These are phyloP conservation scores for Punica granatum DNA, from an alignment of 345 rosid genomes.

Conservation along the genomic window DNA sequence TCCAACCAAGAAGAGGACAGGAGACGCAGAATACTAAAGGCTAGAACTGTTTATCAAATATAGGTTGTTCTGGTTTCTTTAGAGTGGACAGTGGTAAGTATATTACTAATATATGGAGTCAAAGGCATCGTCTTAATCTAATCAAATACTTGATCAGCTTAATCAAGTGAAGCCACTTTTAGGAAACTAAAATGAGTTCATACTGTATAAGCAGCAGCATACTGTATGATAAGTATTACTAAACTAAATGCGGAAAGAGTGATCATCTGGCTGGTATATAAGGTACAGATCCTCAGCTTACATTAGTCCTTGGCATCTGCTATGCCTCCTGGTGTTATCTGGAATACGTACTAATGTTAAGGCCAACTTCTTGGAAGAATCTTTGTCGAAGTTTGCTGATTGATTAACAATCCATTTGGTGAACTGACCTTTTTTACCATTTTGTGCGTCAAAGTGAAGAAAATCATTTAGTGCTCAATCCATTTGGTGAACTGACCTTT, in stretches of 20 bases:
- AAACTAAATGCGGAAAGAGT: neutral
- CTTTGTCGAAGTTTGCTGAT: neutral
- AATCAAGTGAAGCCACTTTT: neutral
- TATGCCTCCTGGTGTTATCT: slow-evolving; percentile 82
- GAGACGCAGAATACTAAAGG: too few species aligned
- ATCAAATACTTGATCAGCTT: neutral
- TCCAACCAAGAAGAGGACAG: too few species aligned
- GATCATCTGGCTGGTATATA: neutral
- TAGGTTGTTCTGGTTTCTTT: neutral
- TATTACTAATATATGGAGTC: neutral
- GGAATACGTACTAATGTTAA: slow-evolving; percentile 51
- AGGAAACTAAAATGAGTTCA: neutral
- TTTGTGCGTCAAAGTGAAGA: neutral
- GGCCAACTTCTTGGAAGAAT: slow-evolving; percentile 17
- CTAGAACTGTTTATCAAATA: too few species aligned
- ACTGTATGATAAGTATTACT: neutral
- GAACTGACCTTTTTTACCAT: neutral
- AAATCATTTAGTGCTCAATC: neutral
- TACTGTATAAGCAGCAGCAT: neutral
- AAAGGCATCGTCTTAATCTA: neutral
- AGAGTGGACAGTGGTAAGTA: too few species aligned
- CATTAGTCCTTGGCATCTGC: slow-evolving; percentile 76
- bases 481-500: too few species aligned
- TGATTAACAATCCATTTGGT: neutral
- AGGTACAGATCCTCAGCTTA: neutral